These are phyloP conservation scores for Zygoascus sp. DNA, from an alignment of 1,139 yeast species.

Conservation along the genomic window DNA sequence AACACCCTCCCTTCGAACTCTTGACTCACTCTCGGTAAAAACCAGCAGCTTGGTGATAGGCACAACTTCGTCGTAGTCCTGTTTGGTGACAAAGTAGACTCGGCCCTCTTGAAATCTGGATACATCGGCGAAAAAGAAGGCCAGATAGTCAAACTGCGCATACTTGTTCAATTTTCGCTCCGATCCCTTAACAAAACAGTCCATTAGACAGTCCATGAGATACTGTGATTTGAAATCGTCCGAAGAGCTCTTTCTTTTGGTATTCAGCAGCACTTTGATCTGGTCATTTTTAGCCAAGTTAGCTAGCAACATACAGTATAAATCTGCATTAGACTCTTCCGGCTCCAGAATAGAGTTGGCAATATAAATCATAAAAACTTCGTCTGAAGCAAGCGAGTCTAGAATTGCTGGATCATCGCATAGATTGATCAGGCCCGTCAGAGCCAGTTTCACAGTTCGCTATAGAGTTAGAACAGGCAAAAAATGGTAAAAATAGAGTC, in stretches of 20 bases:
- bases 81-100: conserved; percentile 66
- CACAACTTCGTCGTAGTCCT: conserved; percentile 67
- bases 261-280: conserved; percentile 52
- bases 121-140: conserved; percentile 86
- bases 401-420: conserved; percentile 65
- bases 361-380: conserved; percentile 52
- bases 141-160: conserved; percentile 76
- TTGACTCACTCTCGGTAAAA: conserved; percentile 76
- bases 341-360: conserved; percentile 52
- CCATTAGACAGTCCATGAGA: conserved; percentile 81
- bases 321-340: conserved; percentile 65
- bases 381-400: conserved; percentile 61
- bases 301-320: conserved; percentile 77
- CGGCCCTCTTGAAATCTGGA: conserved; percentile 74
- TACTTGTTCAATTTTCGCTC: conserved; percentile 65
- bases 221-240: conserved; percentile 40
- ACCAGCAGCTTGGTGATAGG: conserved; percentile 78
- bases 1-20: conserved; percentile 84
- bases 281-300: conserved; percentile 77
- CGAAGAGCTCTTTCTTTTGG: conserved; percentile 32
- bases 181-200: conserved; percentile 82
- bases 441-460: conserved; percentile 42
- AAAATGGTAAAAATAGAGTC: no score
- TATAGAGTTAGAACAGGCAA: not conserved
- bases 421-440: conserved; percentile 76